phyloP scores from a whole-genome alignment of 139 green algal genomes.

The Dunaliella primolecta region DNA sequence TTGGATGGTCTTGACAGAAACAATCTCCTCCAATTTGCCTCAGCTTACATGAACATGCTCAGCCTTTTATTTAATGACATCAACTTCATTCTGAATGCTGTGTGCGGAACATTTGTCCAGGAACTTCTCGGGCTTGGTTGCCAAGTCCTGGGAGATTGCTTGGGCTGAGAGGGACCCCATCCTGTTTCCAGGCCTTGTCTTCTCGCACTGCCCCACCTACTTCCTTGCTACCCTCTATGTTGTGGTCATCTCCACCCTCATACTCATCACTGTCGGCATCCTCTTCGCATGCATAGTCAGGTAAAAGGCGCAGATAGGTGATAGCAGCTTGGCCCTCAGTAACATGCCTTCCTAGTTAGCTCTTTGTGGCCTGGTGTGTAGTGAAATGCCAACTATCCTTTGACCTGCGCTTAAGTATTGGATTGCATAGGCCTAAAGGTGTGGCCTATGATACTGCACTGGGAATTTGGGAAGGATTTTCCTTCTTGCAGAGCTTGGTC shows the following conservation, averaged over 20 bases:
- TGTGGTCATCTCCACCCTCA: background rate
- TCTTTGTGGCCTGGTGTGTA: background rate
- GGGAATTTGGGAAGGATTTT: too few species aligned
- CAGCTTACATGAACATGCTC: too few species aligned
- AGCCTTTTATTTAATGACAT: too few species aligned
- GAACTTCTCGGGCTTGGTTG: background rate
- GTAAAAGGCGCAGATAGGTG: background rate
- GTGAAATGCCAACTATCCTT: too few species aligned
- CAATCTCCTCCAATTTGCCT: too few species aligned
- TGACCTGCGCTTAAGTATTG: too few species aligned
- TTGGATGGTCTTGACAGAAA: too few species aligned
- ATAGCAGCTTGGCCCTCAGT: background rate
- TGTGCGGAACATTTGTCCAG: background rate
- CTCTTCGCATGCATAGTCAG: background rate
- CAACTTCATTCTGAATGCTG: background rate
- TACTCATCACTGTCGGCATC: background rate
- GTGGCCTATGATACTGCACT: too few species aligned
- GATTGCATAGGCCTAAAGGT: background rate
- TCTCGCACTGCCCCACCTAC: background rate
- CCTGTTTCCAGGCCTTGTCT: background rate
- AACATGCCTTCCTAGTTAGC: background rate
- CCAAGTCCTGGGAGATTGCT: background rate
- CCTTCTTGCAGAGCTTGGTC: too few species aligned
- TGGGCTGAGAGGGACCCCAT: background rate
- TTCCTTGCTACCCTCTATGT: background rate